Evolutionary conservation across 306 rosid genomes (phyloP).

Genomic region (Rosa multiflora): DNA sequence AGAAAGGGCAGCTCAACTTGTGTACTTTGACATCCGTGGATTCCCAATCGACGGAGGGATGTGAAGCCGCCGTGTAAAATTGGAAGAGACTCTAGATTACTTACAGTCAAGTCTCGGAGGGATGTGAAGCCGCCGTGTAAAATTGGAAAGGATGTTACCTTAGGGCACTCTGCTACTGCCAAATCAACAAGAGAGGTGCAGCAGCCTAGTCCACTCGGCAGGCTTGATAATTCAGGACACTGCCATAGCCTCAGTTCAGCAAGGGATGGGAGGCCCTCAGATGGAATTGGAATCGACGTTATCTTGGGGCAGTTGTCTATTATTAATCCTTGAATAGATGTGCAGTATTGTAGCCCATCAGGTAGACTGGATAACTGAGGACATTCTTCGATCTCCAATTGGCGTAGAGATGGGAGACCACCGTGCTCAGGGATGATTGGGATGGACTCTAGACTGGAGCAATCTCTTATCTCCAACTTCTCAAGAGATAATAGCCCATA

Average conservation of each 20-base stretch:
- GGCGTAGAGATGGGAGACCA: neutral
- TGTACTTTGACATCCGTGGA: neutral
- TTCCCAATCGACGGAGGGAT: neutral
- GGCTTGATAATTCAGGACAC: too few species aligned
- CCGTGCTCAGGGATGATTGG: neutral
- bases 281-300: neutral
- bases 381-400: neutral
- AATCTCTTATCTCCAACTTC: neutral
- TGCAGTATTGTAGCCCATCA: neutral
- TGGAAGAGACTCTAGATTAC: neutral
- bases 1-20: neutral
- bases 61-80: neutral
- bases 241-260: accelerated
- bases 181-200: neutral
- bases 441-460: neutral
- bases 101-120: neutral
- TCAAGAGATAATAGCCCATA: neutral
- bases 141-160: neutral
- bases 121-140: too few species aligned
- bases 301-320: neutral
- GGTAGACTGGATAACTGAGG: neutral
- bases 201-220: neutral
- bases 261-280: neutral
- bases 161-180: neutral
- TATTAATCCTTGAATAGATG: neutral